These are phyloP conservation scores for Goffeauzyma gilvescens DNA, from an alignment of 768 basidiomycete genomes.

Conservation along the genomic window DNA sequence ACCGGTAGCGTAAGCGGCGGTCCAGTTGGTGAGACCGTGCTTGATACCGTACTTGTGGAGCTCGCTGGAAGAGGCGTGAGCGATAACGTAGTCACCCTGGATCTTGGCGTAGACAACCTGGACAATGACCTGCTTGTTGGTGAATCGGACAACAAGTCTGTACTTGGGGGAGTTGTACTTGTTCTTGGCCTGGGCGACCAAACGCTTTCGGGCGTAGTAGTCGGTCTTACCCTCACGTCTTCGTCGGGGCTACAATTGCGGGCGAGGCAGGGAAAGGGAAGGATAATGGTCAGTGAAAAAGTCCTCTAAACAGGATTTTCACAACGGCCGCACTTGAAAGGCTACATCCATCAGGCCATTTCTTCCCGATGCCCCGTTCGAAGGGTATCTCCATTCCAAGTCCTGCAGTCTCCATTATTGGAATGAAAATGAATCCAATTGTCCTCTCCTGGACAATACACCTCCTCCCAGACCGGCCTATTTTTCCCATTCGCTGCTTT, in stretches of 20 bases:
- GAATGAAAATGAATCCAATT: too few relatives aligned
- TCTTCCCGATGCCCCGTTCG: too few relatives aligned
- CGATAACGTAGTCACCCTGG: constrained; percentile 73
- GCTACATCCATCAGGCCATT: too few relatives aligned
- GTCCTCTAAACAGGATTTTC: too few relatives aligned
- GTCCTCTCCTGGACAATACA: too few relatives aligned
- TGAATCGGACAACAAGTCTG: constrained; percentile 85
- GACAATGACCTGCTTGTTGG: constrained; percentile 86
- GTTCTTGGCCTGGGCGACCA: constrained; percentile 97
- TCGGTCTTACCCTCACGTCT: constrained; percentile 98
- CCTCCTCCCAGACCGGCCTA: too few relatives aligned
- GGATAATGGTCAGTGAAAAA: too few relatives aligned
- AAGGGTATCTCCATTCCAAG: too few relatives aligned
- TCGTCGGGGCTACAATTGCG: constrained; percentile 54
- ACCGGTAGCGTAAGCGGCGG: constrained; percentile 94
- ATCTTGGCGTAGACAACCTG: constrained; percentile 84
- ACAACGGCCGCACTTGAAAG: too few relatives aligned
- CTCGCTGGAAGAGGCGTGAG: constrained; percentile 71
- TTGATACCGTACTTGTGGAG: constrained; percentile 90
- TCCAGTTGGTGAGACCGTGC: constrained; percentile 98
- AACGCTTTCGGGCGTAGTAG: constrained; percentile 95
- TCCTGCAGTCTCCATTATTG: too few relatives aligned
- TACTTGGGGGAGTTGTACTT: constrained; percentile 80
- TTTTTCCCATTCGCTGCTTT: too few relatives aligned
- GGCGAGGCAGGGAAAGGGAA: too few relatives aligned